Evolutionary conservation across 768 basidiomycete species (phyloP).

Genomic region (Rubroboletus pulcherrimus): DNA sequence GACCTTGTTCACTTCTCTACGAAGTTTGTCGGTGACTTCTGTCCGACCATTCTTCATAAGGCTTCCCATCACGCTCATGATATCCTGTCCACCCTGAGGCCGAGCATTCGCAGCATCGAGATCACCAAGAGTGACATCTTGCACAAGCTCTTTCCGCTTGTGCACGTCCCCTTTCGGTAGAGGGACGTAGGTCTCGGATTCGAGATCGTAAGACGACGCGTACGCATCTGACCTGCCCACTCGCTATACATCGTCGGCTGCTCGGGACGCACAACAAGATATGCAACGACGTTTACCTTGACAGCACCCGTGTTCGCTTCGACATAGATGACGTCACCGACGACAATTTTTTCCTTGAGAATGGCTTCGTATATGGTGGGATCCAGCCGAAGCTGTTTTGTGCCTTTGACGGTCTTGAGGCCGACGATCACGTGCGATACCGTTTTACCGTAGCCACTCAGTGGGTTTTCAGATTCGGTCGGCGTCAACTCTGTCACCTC

Average conservation of each 20-base stretch:
- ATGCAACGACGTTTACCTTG: slow-evolving; percentile 53
- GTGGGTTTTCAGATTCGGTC: slow-evolving; percentile 93
- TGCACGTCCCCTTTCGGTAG: slow-evolving; percentile 96
- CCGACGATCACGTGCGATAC: slow-evolving; percentile 97
- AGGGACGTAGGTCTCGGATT: slow-evolving; percentile 98
- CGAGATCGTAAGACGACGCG: slow-evolving; percentile 94
- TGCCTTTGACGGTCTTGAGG: slow-evolving; percentile 89
- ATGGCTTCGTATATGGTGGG: slow-evolving; percentile 97
- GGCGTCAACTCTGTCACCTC: slow-evolving; percentile 98
- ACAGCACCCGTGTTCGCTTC: slow-evolving; percentile 94
- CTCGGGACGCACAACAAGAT: background rate
- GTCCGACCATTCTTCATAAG: slow-evolving; percentile 91
- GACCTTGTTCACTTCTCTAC: slow-evolving; percentile 94
- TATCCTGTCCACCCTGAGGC: slow-evolving; percentile 95
- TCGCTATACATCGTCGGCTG: slow-evolving; percentile 47
- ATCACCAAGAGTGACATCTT: slow-evolving; percentile 93
- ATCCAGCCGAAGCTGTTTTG: slow-evolving; percentile 91
- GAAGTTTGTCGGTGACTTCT: slow-evolving; percentile 94
- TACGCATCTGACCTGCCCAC: slow-evolving; percentile 97
- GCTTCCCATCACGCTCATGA: slow-evolving; percentile 96
- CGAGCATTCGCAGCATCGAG: slow-evolving; percentile 95
- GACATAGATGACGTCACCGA: slow-evolving; percentile 96
- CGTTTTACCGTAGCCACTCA: slow-evolving; percentile 97
- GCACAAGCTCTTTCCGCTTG: slow-evolving; percentile 92
- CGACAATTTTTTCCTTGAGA: slow-evolving; percentile 92